Evolutionary conservation across 164 flowering plant genomes (phyloP).

Genomic region (Hamamelis virginiana): DNA sequence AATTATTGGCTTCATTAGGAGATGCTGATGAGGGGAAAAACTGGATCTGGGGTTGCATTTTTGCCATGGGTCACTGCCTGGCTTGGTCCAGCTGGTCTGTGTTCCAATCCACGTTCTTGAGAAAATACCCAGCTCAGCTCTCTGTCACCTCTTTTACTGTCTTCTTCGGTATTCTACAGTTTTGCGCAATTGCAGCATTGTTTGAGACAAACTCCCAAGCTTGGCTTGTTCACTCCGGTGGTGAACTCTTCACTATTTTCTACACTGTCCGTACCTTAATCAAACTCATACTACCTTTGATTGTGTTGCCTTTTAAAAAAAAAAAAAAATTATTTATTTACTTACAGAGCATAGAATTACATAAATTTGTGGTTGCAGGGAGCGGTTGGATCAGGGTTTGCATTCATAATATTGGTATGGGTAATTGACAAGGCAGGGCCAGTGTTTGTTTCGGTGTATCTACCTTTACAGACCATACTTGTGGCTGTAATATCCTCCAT

Average conservation of each 20-base stretch:
- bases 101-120: conserved; percentile 25
- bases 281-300: no score
- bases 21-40: conserved; percentile 19
- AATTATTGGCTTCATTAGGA: conserved; percentile 6
- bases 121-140: conserved; percentile 34
- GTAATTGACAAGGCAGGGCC: conserved; percentile 32
- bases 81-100: conserved; percentile 33
- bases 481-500: conserved; percentile 30
- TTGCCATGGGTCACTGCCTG: conserved; percentile 22
- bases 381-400: conserved; percentile 27
- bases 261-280: conserved; percentile 24
- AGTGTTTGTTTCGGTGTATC: conserved; percentile 26
- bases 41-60: conserved; percentile 34
- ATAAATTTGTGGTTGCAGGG: conserved; percentile 23
- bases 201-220: conserved; percentile 23
- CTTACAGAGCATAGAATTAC: no score
- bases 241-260: conserved; percentile 21
- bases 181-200: conserved; percentile 18
- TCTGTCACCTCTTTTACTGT: conserved; percentile 25
- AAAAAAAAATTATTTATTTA: no score
- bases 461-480: conserved; percentile 31
- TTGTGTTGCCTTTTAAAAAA: no score
- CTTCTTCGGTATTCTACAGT: conserved; percentile 27
- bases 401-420: conserved; percentile 30
- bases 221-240: conserved; percentile 22